These are phyloP conservation scores for Garcia nutans DNA, from an alignment of 345 rosid species.

Conservation along the genomic window DNA sequence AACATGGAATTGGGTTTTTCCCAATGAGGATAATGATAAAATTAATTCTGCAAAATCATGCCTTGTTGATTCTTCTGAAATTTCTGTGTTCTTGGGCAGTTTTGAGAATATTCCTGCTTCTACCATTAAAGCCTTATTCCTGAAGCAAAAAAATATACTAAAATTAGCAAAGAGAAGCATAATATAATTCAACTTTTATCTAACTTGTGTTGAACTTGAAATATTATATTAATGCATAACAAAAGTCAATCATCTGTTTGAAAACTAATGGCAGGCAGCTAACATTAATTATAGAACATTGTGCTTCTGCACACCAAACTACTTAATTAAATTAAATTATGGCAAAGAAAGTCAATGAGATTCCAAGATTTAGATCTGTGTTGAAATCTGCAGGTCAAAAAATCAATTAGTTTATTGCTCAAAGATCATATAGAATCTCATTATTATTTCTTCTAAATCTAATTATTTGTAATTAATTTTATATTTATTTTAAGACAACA, in stretches of 20 bases:
- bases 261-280: not conserved
- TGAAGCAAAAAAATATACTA: slow-evolving; percentile 32
- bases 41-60: slow-evolving; percentile 59
- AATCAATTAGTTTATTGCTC: slow-evolving; percentile 11
- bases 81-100: slow-evolving; percentile 47
- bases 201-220: not conserved
- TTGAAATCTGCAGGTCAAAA: slow-evolving; percentile 36
- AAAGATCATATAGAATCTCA: slow-evolving; percentile 35
- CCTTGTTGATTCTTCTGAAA: slow-evolving; percentile 50
- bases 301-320: slow-evolving; percentile 4
- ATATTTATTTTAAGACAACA: slow-evolving; percentile 18
- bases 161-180: not conserved
- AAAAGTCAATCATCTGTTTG: slow-evolving; percentile 10
- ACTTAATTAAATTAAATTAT: slow-evolving; percentile 3
- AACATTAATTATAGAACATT: slow-evolving; percentile 4
- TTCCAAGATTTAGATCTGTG: slow-evolving; percentile 39
- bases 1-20: slow-evolving; percentile 46
- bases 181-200: not conserved
- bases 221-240: not conserved
- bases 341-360: slow-evolving; percentile 41
- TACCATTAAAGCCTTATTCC: slow-evolving; percentile 79
- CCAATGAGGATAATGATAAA: slow-evolving; percentile 54
- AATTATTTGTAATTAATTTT: slow-evolving; percentile 8
- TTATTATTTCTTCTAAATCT: slow-evolving; percentile 19
- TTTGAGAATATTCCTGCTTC: slow-evolving; percentile 77